Evolutionary conservation across 2,329 filamentous ascomycete genomes (phyloP).

Genomic region (Cordyceps tenuipes): DNA sequence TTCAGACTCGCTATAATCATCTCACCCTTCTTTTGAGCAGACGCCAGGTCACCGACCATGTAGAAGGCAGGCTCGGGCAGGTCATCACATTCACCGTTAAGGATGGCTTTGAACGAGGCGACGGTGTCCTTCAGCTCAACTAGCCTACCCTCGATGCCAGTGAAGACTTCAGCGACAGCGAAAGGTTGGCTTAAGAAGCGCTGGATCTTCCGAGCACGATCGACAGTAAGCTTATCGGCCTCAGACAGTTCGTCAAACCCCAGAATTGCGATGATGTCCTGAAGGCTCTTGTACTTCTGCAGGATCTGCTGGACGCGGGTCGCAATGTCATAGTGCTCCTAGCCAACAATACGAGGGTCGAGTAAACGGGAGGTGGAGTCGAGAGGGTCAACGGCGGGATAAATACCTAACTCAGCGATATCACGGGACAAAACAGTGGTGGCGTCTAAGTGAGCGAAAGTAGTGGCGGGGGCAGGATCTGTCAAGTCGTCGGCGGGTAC

Average conservation of each 20-base stretch:
- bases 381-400: slow-evolving; percentile 98
- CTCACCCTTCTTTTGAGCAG: slow-evolving; percentile 93
- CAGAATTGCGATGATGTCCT: slow-evolving; percentile 99
- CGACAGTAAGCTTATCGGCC: slow-evolving; percentile 98
- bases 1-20: slow-evolving; percentile 98
- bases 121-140: slow-evolving; percentile 99
- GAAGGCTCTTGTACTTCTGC: slow-evolving; percentile 99
- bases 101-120: slow-evolving; percentile 91
- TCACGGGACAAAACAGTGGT: slow-evolving; percentile 99
- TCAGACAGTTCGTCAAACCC: slow-evolving; percentile 99
- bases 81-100: slow-evolving; percentile 89
- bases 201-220: slow-evolving; percentile 99
- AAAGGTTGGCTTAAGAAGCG: slow-evolving; percentile 99
- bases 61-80: slow-evolving; percentile 92
- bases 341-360: slow-evolving; percentile 94
- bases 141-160: slow-evolving; percentile 88
- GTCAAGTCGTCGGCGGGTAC: slow-evolving; percentile 99
- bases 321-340: slow-evolving; percentile 95
- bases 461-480: slow-evolving; percentile 97
- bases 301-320: slow-evolving; percentile 97
- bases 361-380: slow-evolving; percentile 99
- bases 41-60: slow-evolving; percentile 96
- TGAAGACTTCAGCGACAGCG: slow-evolving; percentile 78
- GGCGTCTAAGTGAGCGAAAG: slow-evolving; percentile 99
- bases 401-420: slow-evolving; percentile 99